Percentiles rank a stretch among this genome's conserved stretches.
These are phyloP conservation scores for Spizellomyces sp. DNA, from an alignment of 192 early-diverging fungal genomes.

Conservation along the genomic window DNA sequence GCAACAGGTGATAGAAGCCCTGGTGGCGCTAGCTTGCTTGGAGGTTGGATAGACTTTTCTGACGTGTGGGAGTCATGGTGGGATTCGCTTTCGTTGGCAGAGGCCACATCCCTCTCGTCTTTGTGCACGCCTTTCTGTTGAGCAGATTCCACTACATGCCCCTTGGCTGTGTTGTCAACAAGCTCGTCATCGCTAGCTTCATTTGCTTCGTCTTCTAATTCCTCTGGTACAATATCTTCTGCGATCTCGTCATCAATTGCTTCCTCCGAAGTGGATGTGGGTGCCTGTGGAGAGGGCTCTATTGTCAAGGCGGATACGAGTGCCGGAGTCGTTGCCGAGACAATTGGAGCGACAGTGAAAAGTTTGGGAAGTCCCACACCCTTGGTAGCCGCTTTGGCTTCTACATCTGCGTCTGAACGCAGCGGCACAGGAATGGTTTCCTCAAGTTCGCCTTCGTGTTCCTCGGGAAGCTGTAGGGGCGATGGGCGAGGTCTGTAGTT, in stretches of 20 bases:
- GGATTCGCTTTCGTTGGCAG: too few relatives aligned
- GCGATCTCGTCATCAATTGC: slow-evolving; percentile 7
- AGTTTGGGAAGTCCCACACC: not conserved
- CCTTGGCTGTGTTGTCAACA: not conserved
- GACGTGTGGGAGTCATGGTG: too few relatives aligned
- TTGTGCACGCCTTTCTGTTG: too few relatives aligned
- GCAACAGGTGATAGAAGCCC: too few relatives aligned
- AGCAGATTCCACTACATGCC: too few relatives aligned
- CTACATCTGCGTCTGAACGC: not conserved
- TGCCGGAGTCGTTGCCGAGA: slow-evolving; percentile 26
- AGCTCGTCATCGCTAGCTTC: slow-evolving; percentile 2
- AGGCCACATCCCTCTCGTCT: too few relatives aligned
- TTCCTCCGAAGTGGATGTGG: too few relatives aligned
- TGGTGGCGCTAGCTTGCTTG: too few relatives aligned
- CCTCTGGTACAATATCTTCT: slow-evolving; percentile 5
- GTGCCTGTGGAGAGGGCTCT: slow-evolving; percentile 6
- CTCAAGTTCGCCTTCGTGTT: not conserved
- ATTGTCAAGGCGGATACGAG: slow-evolving; percentile 14
- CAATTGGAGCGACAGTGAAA: slow-evolving; percentile 6
- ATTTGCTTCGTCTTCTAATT: not conserved
- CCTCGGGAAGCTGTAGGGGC: not conserved
- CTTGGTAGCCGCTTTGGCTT: too few relatives aligned
- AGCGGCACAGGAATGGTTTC: not conserved
- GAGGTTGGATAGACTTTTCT: too few relatives aligned
- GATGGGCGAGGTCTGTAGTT: not conserved